These are phyloP conservation scores for Parietichytrium sp. DNA, from an alignment of 108 stramenopile genomes.

Conservation along the genomic window DNA sequence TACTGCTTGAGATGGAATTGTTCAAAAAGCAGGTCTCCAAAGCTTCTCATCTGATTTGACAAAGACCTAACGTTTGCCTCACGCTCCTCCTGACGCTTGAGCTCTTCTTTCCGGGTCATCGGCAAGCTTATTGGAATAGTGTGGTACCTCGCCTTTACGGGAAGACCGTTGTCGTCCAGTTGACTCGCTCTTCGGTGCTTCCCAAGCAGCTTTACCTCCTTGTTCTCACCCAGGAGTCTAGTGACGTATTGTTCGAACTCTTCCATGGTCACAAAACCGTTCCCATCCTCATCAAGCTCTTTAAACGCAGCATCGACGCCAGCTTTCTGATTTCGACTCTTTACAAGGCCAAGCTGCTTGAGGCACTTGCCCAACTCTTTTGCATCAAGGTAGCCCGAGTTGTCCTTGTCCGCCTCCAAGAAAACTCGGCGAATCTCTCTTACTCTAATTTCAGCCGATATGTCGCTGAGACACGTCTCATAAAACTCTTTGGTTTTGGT, in stretches of 20 bases:
- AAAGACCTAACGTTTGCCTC: no score
- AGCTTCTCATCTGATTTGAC: no score
- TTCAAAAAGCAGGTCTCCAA: neutral
- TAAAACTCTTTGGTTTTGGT: neutral
- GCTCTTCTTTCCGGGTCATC: no score
- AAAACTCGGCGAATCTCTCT: constrained; percentile 24
- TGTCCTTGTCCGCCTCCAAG: neutral
- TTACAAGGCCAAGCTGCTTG: no score
- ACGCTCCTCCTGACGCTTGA: no score
- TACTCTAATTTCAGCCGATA: neutral
- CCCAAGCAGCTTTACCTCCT: neutral
- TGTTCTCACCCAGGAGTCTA: neutral
- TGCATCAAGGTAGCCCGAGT: neutral
- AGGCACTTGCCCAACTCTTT: neutral
- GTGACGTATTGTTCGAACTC: neutral
- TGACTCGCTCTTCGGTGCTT: no score
- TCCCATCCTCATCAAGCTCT: constrained; percentile 20
- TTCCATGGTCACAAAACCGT: constrained; percentile 10
- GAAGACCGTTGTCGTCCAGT: no score
- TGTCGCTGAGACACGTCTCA: no score
- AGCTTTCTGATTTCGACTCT: no score
- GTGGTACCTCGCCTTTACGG: no score
- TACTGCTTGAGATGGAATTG: neutral
- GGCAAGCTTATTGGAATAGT: no score
- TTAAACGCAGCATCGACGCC: neutral